phyloP scores from a whole-genome alignment of 164 flowering plant species.

The Magnolia changhungtana region DNA sequence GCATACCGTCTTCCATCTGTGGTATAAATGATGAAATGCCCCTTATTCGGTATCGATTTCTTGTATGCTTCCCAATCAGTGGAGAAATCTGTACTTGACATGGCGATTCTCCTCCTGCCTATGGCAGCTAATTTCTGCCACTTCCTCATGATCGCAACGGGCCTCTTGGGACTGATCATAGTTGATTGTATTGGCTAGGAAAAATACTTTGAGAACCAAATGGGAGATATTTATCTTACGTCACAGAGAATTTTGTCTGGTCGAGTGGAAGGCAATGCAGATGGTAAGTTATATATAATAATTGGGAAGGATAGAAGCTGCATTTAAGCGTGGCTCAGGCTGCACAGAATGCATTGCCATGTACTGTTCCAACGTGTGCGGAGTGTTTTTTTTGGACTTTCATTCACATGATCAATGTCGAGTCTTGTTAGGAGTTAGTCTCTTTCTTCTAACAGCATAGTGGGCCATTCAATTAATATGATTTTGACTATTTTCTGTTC shows the following conservation, averaged over 20 bases:
- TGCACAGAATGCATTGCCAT: not conserved
- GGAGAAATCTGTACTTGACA: not conserved
- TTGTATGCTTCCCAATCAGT: not conserved
- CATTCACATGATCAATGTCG: not conserved
- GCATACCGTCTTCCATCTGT: constrained; percentile 35
- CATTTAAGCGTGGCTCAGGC: not conserved
- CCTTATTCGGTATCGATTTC: not conserved
- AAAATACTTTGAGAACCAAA: not conserved
- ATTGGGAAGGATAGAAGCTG: not conserved
- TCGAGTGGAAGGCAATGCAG: not conserved
- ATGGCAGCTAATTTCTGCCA: constrained; percentile 12
- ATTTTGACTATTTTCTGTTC: not conserved
- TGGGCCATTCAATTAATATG: not conserved
- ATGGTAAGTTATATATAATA: not conserved
- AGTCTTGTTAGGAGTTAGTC: not conserved
- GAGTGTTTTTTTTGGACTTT: not conserved
- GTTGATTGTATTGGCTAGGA: not conserved
- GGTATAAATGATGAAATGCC: constrained; percentile 36
- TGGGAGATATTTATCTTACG: not conserved
- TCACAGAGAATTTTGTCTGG: not conserved
- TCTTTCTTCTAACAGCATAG: not conserved
- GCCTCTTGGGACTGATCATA: constrained; percentile 6
- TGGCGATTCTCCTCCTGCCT: constrained; percentile 18
- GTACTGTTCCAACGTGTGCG: not conserved
- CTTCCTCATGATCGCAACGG: not conserved